Conservation (phyloP, 257 asterid species). For the Leptodermis oblonga region DNA sequence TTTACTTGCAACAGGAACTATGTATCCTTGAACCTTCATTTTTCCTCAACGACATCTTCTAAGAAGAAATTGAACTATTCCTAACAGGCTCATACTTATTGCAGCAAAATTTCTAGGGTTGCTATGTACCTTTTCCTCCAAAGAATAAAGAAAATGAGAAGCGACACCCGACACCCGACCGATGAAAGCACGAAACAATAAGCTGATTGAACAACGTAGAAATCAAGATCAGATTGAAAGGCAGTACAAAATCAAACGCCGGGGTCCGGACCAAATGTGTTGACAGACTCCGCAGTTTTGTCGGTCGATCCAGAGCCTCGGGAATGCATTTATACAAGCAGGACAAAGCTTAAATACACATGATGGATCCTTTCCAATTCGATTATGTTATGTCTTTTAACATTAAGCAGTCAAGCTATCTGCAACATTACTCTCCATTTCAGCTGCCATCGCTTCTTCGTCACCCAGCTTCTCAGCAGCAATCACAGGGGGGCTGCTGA, state of each 20-base stretch:
- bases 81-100: not conserved
- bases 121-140: too few relatives aligned
- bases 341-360: constrained; percentile 5
- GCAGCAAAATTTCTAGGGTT: not conserved
- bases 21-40: too few relatives aligned
- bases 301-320: constrained; percentile 7
- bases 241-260: not conserved
- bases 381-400: not conserved
- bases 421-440: constrained; percentile 14
- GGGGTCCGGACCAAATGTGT: constrained; percentile 6
- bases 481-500: constrained; percentile 26
- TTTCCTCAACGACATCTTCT: not conserved
- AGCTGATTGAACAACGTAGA: not conserved
- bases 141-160: not conserved
- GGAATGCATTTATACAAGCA: constrained; percentile 6
- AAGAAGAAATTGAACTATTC: not conserved
- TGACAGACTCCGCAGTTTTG: not conserved
- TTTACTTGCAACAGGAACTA: not conserved
- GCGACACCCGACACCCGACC: not conserved
- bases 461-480: constrained; percentile 27
- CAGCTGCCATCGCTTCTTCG: constrained; percentile 21
- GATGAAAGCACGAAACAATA: not conserved
- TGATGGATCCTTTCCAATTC: not conserved
- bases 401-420: constrained; percentile 10
- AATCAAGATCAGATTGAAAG: not conserved